Evolutionary conservation across 306 rosid species (phyloP).

Genomic region (Pterocarpus santalinus): DNA sequence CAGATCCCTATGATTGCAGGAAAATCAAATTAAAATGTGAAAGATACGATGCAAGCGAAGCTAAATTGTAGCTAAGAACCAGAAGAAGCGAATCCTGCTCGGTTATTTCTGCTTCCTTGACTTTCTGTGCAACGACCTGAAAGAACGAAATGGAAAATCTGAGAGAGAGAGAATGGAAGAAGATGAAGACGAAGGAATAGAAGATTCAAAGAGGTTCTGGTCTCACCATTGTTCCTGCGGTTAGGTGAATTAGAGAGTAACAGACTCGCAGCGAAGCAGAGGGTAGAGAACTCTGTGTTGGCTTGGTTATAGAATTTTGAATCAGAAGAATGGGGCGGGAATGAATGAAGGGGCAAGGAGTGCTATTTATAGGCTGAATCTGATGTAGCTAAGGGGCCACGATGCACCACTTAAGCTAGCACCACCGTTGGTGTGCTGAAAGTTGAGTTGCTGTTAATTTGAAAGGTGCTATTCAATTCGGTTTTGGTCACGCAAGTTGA

Average conservation of each 20-base stretch:
- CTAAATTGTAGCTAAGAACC: constrained; percentile 52
- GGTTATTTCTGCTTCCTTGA: constrained; percentile 91
- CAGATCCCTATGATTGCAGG: background rate
- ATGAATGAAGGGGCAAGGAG: background rate
- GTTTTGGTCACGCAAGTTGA: constrained; percentile 41
- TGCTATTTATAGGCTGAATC: constrained; percentile 43
- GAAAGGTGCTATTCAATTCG: constrained; percentile 1
- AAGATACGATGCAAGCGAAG: constrained; percentile 43
- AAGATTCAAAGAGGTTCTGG: constrained; percentile 6
- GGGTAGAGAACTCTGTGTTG: background rate
- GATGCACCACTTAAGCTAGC: constrained; percentile 17
- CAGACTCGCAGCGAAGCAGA: constrained; percentile 6
- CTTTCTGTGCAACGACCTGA: constrained; percentile 89
- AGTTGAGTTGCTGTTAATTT: constrained; percentile 15
- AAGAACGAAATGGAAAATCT: constrained; percentile 31
- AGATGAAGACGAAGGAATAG: constrained; percentile 33
- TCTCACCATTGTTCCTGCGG: constrained; percentile 64
- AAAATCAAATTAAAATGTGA: background rate
- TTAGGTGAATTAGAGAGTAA: constrained; percentile 34
- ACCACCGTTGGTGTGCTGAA: constrained; percentile 6
- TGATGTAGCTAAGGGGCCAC: background rate
- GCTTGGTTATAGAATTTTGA: constrained; percentile 11
- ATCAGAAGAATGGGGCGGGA: constrained; percentile 41
- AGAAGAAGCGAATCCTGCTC: constrained; percentile 98
- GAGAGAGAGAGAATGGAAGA: constrained; percentile 36